Conservation (phyloP, 495 filamentous ascomycete genomes). For the Filosporella fistucella region DNA sequence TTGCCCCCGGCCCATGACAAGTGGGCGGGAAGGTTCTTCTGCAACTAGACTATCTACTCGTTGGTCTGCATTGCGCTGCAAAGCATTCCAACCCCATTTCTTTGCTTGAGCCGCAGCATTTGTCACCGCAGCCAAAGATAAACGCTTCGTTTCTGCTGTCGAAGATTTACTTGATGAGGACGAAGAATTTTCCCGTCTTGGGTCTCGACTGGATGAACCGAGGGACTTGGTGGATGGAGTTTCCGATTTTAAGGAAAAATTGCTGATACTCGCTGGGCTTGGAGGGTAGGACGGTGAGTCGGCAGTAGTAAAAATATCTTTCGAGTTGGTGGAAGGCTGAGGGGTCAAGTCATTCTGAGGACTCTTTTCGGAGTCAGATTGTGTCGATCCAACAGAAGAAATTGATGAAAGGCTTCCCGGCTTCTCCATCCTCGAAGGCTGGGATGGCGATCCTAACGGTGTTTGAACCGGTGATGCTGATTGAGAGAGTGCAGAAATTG, state of each 20-base stretch:
- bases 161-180: constrained; percentile 18
- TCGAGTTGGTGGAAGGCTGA: constrained; percentile 13
- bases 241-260: constrained; percentile 23
- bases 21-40: constrained; percentile 51
- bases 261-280: constrained; percentile 29
- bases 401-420: constrained; percentile 35
- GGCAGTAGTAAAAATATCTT: constrained; percentile 9
- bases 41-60: constrained; percentile 28
- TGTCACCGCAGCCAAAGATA: constrained; percentile 54
- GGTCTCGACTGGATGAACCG: constrained; percentile 13
- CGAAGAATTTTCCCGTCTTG: constrained; percentile 14
- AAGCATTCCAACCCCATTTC: constrained; percentile 76
- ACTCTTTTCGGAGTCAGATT: constrained; percentile 11
- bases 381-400: constrained; percentile 23
- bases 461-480: constrained; percentile 51
- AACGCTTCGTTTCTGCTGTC: constrained; percentile 31
- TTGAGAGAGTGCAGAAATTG: constrained; percentile 58
- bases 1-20: constrained; percentile 62
- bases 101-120: constrained; percentile 74
- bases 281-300: constrained; percentile 20
- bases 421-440: constrained; percentile 25
- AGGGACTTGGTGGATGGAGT: constrained; percentile 12
- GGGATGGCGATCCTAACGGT: constrained; percentile 45
- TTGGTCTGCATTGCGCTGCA: constrained; percentile 49
- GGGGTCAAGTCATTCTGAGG: constrained; percentile 15